Evolutionary conservation across 441 rosid species (phyloP), one percentile per base, ranked within the genome.

Genomic region (California macrophylla): DNA sequence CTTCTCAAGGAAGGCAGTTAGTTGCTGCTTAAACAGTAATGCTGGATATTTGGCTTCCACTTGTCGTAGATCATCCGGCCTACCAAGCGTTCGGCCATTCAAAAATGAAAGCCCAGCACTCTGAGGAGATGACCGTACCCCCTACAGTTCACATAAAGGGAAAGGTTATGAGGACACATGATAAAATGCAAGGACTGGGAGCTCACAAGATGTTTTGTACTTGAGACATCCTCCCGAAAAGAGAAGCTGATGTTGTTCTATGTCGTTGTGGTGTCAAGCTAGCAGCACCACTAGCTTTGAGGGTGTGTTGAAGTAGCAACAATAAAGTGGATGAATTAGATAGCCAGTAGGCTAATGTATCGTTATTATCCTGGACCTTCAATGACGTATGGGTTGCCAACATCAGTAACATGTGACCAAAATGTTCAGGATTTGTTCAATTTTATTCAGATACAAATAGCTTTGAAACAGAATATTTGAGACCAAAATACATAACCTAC

Each of bases 1-100:
- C 85, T 96, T 96, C 87, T 96, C 98, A 66, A 93, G 96, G 87
- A 85, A 96, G 70, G 99, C 99, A 23, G 99, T 96, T 72, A 96
- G 97, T 85, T 96, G 99, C 84, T 96, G 99, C 82, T 96, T 96
- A 81, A 96, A 96, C 75, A 96, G 92, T 74, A 96, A 84, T 15
- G 99, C 99, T 4, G 99, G 99, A 81, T 96, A 96, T 78, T 96
- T 93, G 70, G 99, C 98, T 82, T 96, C 99, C 71, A 96, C 99
- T 79, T 96, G 99, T 58, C 96, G 82, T 70, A 90, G 72, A 79
- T 91, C 97, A 76, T 96, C 98, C 74, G 85, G 84, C 78, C 93
- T 89, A 69, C 89, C 84, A 80, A 88, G 79, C 36, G 89, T 87
- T 70, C 92, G 85, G 71, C 92, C 85, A 80, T 85, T 91, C 68